Base-by-base conservation (phyloP, 1,284 basidiomycete species). In the Cutaneotrichosporon dermatis region DNA sequence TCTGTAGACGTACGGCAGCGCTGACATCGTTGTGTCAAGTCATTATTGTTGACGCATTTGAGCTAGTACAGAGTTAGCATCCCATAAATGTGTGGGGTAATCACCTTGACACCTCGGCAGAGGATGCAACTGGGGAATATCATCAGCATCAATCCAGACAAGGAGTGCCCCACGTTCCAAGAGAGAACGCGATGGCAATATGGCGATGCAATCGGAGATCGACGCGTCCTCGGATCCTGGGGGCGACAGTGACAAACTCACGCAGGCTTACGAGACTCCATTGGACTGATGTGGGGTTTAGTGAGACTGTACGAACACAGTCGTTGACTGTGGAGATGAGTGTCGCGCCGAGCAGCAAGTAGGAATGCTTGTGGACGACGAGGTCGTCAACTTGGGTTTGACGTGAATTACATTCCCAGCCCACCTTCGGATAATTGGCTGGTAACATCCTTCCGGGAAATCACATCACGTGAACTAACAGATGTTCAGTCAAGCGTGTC, bases 91-190 rank as follows among this genome's bases (percentile, higher is more conserved):
- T 25, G 25, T 25, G 25, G 25, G 25, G 25, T 25, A 25, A 25
- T 25, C n/a, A 56, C 55, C 55, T 56, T 56, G n/a, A 56, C 34
- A 11, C 55, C 55, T 7, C 55, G 55, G 15, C 55, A 56, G 11
- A 56, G 48, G 16, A 56, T 56, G 15, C 55, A 56, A n/a, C 55
- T 56, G 48, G 25, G 16, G 40, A 12, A 7, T 36, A 37, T 25
- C 35, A 25, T 25, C 25, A 25, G 25, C 25, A 25, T 25, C 25
- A 25, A 25, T 25, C 25, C 25, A 25, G 25, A 25, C 25, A 25
- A 25, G 25, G 25, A 25, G 25, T 25, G 25, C 25, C 25, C 25
- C 25, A 25, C 25, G 25, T 25, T 25, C 25, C 25, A 25, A 25
- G 25, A 25, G 25, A 25, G 25, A 25, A 25, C 25, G 25, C 25